A percentile compares a stretch with the other conserved stretches of the same genome.
phyloP scores from a whole-genome alignment of 1,139 yeast species.

The Debaryomyces coudertii region DNA sequence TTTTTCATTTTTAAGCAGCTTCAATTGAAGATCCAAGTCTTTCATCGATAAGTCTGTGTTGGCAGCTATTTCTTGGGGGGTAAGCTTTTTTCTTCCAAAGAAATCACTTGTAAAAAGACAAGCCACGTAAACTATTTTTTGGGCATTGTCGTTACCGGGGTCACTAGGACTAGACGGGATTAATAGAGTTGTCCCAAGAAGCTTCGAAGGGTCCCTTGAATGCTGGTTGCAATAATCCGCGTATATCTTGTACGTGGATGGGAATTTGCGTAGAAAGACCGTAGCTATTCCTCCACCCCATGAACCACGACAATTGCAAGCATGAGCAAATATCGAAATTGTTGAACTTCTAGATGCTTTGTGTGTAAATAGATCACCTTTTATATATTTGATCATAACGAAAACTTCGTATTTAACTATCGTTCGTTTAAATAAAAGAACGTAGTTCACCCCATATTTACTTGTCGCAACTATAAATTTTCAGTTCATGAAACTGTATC shows the following conservation, averaged over 20 bases:
- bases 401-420: too few species aligned
- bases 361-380: conserved; percentile 61
- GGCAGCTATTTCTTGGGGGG: conserved; percentile 43
- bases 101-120: conserved; percentile 71
- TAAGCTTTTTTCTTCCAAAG: conserved; percentile 28
- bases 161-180: conserved; percentile 37
- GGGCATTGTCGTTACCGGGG: conserved; percentile 29
- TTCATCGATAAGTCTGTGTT: conserved; percentile 52
- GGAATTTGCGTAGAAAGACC: conserved; percentile 51
- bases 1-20: conserved; percentile 18
- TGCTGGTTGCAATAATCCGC: conserved; percentile 47
- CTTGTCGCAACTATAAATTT: neutral
- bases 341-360: conserved; percentile 22
- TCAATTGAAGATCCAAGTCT: conserved; percentile 47
- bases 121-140: conserved; percentile 45
- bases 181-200: conserved; percentile 59
- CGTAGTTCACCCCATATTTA: neutral
- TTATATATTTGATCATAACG: conserved; percentile 47
- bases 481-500: neutral
- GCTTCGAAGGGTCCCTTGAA: conserved; percentile 25
- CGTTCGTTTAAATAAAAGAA: too few species aligned
- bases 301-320: conserved; percentile 76
- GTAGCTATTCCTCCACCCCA: conserved; percentile 90
- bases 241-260: conserved; percentile 53
- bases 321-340: conserved; percentile 60